Evolutionary conservation across 2,329 filamentous ascomycete genomes (phyloP).

Genomic region (Huntiella omanensis): DNA sequence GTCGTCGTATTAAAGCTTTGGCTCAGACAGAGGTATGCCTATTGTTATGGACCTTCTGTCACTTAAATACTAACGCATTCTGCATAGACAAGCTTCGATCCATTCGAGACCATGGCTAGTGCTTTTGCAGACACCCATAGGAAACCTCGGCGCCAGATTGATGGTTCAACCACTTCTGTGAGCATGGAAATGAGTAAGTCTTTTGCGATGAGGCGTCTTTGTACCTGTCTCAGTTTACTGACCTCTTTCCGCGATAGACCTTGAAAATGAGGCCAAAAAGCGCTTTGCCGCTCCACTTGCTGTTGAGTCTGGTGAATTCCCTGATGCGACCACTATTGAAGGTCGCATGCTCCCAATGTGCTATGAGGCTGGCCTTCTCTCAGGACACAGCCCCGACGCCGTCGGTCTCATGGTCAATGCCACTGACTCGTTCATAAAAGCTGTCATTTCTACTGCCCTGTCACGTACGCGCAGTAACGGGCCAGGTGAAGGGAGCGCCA

Average conservation of each 20-base stretch:
- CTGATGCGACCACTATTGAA: constrained; percentile 43
- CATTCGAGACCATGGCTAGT: constrained; percentile 32
- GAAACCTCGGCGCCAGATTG: constrained; percentile 28
- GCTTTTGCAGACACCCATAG: constrained; percentile 33
- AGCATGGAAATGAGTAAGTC: constrained; percentile 56
- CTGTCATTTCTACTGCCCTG: constrained; percentile 43
- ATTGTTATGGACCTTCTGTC: not conserved
- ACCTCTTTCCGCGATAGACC: constrained; percentile 25
- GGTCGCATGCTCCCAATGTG: constrained; percentile 49
- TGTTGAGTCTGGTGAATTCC: constrained; percentile 50
- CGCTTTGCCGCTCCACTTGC: constrained; percentile 44
- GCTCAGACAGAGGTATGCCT: constrained; percentile 39
- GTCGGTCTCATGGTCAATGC: constrained; percentile 46
- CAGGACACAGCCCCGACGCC: constrained; percentile 39
- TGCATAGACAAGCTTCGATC: constrained; percentile 24
- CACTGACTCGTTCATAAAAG: constrained; percentile 48
- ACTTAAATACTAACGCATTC: not conserved
- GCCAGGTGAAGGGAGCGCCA: constrained; percentile 40
- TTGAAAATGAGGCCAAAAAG: constrained; percentile 49
- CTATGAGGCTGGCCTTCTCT: constrained; percentile 43
- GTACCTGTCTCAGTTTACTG: not conserved
- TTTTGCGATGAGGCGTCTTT: not conserved
- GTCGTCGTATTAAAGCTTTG: constrained; percentile 47
- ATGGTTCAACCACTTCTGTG: constrained; percentile 48
- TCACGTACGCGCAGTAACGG: constrained; percentile 46